Evolutionary conservation across 345 rosid species (phyloP), one percentile per base, ranked within the genome.

Genomic region (Linum tenue): DNA sequence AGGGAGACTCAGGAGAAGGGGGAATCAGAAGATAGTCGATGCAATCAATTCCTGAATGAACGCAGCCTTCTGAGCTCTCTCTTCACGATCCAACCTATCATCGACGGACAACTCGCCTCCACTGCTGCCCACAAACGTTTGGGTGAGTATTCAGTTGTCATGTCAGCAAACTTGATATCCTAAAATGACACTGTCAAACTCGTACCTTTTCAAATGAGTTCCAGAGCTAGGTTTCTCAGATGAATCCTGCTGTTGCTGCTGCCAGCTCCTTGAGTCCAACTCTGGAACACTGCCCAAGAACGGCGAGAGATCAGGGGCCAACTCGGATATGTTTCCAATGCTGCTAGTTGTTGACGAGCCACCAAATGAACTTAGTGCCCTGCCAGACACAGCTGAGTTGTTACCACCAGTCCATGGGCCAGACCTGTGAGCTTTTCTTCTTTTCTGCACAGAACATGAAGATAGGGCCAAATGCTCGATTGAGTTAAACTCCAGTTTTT

Each of bases 31-130:
- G 70, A 82, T 75, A 41, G 73, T 75, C 39, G 91, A 86, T 37
- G 69, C 60, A 5, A 82, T 59, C 82, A 84, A 37, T 67, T 80
- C 69, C 69, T 77, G 81, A 39, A 72, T 75, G 38, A 84, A 86
- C 42, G 70, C 69, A 1, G 81, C 83, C 73, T 74, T 83, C 67
- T 76, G 73, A 70, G 68, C 76, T 67, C 73, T 78, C 72, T 78
- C 84, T 68, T 84, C 86, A 10, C 31, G 37, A 44, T 75, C 76
- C 65, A 75, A 56, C 62, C 62, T 67, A 41, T 60, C 53, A 43
- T 40, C 70, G 63, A 76, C 69, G 50, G 50, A 43, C 12, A 37
- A 37, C 16, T 50, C 12, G 6, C 31, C 22, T 36, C 14, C 22
- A 14, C 43, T 60, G 62, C 41, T 60, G 55, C 31, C 6, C 37